phyloP scores from a whole-genome alignment of 352 stramenopile species.

The Phytophthora foliorum region DNA sequence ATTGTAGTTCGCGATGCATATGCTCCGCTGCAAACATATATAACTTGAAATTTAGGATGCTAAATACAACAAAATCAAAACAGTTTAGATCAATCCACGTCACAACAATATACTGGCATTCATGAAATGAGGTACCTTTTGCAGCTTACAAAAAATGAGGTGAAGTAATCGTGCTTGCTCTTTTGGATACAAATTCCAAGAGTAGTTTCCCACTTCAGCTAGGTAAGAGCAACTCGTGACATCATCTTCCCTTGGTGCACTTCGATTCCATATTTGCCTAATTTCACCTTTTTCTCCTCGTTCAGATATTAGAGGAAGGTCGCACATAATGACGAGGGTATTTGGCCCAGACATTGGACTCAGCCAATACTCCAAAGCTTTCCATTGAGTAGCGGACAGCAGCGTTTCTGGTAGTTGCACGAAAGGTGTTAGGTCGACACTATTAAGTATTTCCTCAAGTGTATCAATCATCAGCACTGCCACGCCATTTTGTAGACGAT shows the following conservation, averaged over 20 bases:
- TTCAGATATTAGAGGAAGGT: slow-evolving; percentile 47
- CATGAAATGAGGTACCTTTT: slow-evolving; percentile 28
- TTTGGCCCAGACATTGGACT: slow-evolving; percentile 7
- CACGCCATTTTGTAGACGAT: slow-evolving; percentile 32
- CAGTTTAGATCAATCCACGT: neutral
- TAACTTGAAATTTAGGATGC: slow-evolving; percentile 47
- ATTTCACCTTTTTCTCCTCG: slow-evolving; percentile 13
- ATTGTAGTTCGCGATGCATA: slow-evolving; percentile 49
- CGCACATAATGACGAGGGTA: slow-evolving; percentile 62
- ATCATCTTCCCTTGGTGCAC: slow-evolving; percentile 3
- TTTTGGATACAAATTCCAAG: slow-evolving; percentile 54
- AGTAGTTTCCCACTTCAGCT: slow-evolving; percentile 5
- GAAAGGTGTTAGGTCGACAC: slow-evolving; percentile 27
- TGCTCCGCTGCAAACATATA: slow-evolving; percentile 53
- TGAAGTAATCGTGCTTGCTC: slow-evolving; percentile 47
- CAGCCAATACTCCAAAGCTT: slow-evolving; percentile 42
- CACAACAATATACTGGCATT: neutral
- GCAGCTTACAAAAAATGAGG: slow-evolving; percentile 49
- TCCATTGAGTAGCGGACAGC: slow-evolving; percentile 46
- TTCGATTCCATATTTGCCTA: slow-evolving; percentile 27
- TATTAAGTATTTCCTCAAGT: slow-evolving; percentile 41
- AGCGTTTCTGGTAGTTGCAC: slow-evolving; percentile 40
- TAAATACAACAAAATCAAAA: slow-evolving; percentile 18
- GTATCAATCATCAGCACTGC: slow-evolving; percentile 55
- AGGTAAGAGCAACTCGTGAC: neutral